Percentiles rank a stretch among this genome's conserved stretches.
Conservation (phyloP, 805 yeast genomes). For the Teunomyces cretensis region DNA sequence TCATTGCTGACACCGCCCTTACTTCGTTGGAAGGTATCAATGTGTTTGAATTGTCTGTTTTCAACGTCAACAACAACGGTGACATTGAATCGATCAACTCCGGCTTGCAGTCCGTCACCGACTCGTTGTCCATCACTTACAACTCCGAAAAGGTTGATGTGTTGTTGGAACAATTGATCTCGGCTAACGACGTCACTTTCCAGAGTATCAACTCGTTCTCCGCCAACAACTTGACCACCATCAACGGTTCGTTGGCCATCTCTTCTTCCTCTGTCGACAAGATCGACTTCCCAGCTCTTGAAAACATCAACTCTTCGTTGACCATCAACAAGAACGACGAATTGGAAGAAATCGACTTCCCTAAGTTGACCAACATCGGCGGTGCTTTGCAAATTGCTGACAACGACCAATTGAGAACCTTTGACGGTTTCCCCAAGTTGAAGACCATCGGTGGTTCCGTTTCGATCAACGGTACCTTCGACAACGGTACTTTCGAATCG, state of each 20-base stretch:
- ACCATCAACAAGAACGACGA: conserved; percentile 72
- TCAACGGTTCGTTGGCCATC: conserved; percentile 83
- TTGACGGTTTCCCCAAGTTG: conserved; percentile 75
- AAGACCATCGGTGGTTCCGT: conserved; percentile 86
- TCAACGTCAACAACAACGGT: conserved; percentile 89
- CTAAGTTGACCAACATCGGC: conserved; percentile 69
- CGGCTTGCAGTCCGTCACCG: conserved; percentile 70
- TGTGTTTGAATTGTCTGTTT: conserved; percentile 46
- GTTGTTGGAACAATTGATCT: conserved; percentile 62
- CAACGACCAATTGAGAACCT: conserved; percentile 67
- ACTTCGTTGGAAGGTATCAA: conserved; percentile 65
- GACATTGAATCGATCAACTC: conserved; percentile 72
- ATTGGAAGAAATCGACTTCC: conserved; percentile 66
- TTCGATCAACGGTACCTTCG: conserved; percentile 73
- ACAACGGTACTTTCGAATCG: conserved; percentile 71
- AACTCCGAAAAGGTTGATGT: conserved; percentile 79
- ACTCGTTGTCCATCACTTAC: conserved; percentile 74
- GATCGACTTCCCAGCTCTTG: conserved; percentile 55
- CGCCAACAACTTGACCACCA: conserved; percentile 61
- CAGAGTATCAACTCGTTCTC: conserved; percentile 76
- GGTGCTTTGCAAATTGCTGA: conserved; percentile 92
- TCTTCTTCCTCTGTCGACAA: conserved; percentile 64
- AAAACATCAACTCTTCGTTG: conserved; percentile 76
- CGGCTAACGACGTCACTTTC: conserved; percentile 89
- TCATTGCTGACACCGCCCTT: conserved; percentile 73